These are phyloP conservation scores for Colletotrichum karsti DNA, from an alignment of 2,329 filamentous ascomycete genomes.

Conservation along the genomic window DNA sequence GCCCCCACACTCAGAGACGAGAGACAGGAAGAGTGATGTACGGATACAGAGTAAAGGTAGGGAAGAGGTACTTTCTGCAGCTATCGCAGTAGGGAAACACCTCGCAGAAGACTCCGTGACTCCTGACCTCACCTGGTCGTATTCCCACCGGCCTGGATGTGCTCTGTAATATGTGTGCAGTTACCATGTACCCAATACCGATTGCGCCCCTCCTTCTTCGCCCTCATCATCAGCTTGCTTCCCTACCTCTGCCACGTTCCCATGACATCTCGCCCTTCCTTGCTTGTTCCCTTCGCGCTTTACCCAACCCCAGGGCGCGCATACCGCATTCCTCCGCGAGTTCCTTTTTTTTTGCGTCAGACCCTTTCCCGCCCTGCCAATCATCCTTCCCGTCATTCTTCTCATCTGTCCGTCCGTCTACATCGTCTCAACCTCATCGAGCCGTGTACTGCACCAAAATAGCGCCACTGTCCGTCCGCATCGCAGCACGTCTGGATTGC, in stretches of 20 bases:
- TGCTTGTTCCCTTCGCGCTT: not conserved
- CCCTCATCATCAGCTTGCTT: slow-evolving; percentile 12
- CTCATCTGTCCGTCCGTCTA: slow-evolving; percentile 7
- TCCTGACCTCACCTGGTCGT: not conserved
- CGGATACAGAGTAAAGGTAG: not conserved
- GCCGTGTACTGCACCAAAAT: slow-evolving; percentile 26
- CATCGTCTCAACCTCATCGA: slow-evolving; percentile 25
- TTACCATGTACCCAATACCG: not conserved
- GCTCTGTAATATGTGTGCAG: not conserved
- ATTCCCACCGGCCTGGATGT: not conserved
- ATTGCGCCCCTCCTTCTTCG: not conserved
- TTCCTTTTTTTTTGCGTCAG: slow-evolving; percentile 14
- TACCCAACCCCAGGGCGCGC: too few relatives aligned
- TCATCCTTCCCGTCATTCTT: slow-evolving; percentile 24
- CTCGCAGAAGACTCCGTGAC: not conserved
- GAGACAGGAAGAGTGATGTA: not conserved
- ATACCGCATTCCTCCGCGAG: not conserved
- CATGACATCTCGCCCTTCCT: not conserved
- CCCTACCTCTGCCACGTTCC: slow-evolving; percentile 2
- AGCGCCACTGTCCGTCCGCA: slow-evolving; percentile 24
- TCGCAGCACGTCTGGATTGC: not conserved
- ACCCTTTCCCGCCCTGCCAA: slow-evolving; percentile 26
- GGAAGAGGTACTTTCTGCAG: not conserved
- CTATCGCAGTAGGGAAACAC: not conserved
- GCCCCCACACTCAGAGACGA: not conserved